Evolutionary conservation across 139 green algal genomes (phyloP).

Genomic region (Nannochloris sp.): DNA sequence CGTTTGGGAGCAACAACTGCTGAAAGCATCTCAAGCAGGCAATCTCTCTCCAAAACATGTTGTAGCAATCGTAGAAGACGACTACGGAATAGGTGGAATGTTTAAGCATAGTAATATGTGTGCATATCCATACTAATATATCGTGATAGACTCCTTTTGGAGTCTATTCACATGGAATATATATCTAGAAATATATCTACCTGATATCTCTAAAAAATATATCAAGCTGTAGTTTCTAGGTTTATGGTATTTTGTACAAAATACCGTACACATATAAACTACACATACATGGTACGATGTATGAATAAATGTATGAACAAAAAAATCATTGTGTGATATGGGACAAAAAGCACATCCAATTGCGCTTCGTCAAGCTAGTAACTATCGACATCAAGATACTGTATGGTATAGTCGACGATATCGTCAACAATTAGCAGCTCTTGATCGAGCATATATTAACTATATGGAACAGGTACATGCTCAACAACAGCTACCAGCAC

Average conservation of each 20-base stretch:
- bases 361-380: slow-evolving; percentile 11
- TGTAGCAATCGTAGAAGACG: slow-evolving; percentile 38
- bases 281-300: not conserved
- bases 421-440: slow-evolving; percentile 13
- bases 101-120: slow-evolving; percentile 32
- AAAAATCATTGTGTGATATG: slow-evolving; percentile 10
- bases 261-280: not conserved
- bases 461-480: not conserved
- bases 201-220: no score
- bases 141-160: not conserved
- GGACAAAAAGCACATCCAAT: slow-evolving; percentile 11
- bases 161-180: not conserved
- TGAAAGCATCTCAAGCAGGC: slow-evolving; percentile 52
- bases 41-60: slow-evolving; percentile 41
- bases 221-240: not conserved
- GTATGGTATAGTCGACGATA: slow-evolving; percentile 30
- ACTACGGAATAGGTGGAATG: slow-evolving; percentile 41
- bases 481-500: not conserved
- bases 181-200: no score
- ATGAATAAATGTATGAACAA: not conserved
- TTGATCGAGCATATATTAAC: not conserved
- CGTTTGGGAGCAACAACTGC: slow-evolving; percentile 37
- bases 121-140: slow-evolving; percentile 42
- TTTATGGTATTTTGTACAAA: not conserved
- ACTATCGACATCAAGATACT: slow-evolving; percentile 26